phyloP scores from a whole-genome alignment of 1,284 basidiomycete genomes.

The Irpex sp. region DNA sequence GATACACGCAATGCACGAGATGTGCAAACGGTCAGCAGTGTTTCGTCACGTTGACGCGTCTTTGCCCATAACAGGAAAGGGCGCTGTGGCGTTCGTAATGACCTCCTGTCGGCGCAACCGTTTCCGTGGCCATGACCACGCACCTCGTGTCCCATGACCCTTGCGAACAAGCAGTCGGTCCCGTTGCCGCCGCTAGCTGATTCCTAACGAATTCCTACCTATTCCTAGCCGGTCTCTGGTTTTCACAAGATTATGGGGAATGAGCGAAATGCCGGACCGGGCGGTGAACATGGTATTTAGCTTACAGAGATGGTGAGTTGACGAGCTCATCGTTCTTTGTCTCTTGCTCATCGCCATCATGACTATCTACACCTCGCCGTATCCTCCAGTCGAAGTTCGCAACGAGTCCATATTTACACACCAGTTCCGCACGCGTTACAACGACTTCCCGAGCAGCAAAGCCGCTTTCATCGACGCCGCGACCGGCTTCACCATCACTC shows the following conservation, averaged over 20 bases:
- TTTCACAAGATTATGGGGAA: background rate
- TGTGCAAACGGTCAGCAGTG: too few relatives aligned
- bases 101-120: too few relatives aligned
- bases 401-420: slow-evolving; percentile 26
- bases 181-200: background rate
- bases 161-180: background rate
- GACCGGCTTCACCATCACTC: slow-evolving; percentile 53
- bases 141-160: background rate
- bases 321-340: background rate
- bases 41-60: too few relatives aligned
- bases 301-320: background rate
- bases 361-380: slow-evolving; percentile 25
- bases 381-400: slow-evolving; percentile 21
- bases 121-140: too few relatives aligned
- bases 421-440: slow-evolving; percentile 19
- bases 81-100: too few relatives aligned
- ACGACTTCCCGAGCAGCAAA: slow-evolving; percentile 6
- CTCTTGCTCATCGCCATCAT: slow-evolving; percentile 6
- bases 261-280: background rate
- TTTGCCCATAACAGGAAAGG: too few relatives aligned
- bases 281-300: background rate
- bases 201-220: background rate
- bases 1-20: too few relatives aligned
- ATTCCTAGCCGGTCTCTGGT: background rate
- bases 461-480: slow-evolving; percentile 68